These are phyloP conservation scores for Alternaria conjuncta DNA, from an alignment of 2,329 filamentous ascomycete genomes.

Conservation along the genomic window DNA sequence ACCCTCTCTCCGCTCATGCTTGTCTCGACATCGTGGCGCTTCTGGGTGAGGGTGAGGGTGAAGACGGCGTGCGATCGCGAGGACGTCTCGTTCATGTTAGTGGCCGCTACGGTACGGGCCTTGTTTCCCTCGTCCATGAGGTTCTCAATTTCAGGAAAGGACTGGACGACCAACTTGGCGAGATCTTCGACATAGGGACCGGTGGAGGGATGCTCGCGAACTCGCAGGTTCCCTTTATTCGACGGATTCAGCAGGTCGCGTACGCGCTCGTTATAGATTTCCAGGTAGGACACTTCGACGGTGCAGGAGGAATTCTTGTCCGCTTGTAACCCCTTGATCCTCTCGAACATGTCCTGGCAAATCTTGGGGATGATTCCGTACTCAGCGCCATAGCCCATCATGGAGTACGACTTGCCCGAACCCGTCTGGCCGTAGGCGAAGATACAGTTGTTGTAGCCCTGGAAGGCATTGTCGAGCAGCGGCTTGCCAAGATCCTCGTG, in stretches of 20 bases:
- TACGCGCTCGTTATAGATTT: constrained; percentile 99
- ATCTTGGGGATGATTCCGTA: constrained; percentile 95
- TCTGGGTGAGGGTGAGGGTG: constrained; percentile 93
- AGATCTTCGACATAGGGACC: constrained; percentile 98
- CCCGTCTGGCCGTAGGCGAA: constrained; percentile 99
- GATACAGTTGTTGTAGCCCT: constrained; percentile 99
- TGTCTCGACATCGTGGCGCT: constrained; percentile 86
- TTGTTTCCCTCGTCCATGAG: constrained; percentile 99
- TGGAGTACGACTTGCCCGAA: constrained; percentile 98
- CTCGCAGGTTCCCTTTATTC: constrained; percentile 95
- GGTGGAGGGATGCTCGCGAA: constrained; percentile 95
- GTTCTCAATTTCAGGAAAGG: constrained; percentile 94
- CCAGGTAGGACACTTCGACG: constrained; percentile 96
- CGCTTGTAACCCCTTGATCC: constrained; percentile 73
- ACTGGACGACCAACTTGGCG: constrained; percentile 90
- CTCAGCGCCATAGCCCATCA: constrained; percentile 99
- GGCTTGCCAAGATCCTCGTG: constrained; percentile 88
- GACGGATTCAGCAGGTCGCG: constrained; percentile 93
- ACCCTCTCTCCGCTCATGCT: constrained; percentile 98
- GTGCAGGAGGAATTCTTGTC: constrained; percentile 85
- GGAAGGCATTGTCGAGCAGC: constrained; percentile 95
- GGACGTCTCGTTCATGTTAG: constrained; percentile 99
- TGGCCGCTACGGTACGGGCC: constrained; percentile 94
- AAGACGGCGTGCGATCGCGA: constrained; percentile 98
- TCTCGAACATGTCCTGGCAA: constrained; percentile 95